phyloP scores from a whole-genome alignment of 208 protist genomes.

The Herpetomonas samuelpessoai region DNA sequence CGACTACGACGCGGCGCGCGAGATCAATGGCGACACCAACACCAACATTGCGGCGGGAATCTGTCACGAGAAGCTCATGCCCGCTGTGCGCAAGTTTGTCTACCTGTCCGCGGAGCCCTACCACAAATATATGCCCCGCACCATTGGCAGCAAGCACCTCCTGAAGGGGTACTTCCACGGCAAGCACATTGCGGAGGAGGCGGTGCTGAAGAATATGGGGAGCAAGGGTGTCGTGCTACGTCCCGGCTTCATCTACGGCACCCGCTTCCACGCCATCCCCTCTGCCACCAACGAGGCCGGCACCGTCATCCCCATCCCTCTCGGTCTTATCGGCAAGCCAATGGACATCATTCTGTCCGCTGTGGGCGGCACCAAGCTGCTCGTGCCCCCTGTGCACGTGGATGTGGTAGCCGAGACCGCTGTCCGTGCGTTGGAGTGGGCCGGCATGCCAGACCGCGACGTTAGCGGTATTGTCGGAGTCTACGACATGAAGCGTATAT shows the following conservation, averaged over 20 bases:
- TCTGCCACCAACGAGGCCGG: conserved; percentile 21
- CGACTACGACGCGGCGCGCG: conserved; percentile 62
- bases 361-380: conserved; percentile 44
- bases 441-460: conserved; percentile 11
- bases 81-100: conserved; percentile 49
- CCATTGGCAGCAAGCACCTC: conserved; percentile 32
- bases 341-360: conserved; percentile 49
- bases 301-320: conserved; percentile 49
- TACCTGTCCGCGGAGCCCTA: conserved; percentile 75
- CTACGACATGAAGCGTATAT: conserved; percentile 67
- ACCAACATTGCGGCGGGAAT: conserved; percentile 75
- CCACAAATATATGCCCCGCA: conserved; percentile 29
- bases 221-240: conserved; percentile 53
- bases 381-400: conserved; percentile 61
- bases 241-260: conserved; percentile 81
- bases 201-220: conserved; percentile 62
- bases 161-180: conserved; percentile 86
- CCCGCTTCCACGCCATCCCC: conserved; percentile 35
- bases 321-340: conserved; percentile 55
- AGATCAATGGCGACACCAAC: conserved; percentile 74
- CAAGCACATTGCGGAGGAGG: conserved; percentile 68
- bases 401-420: conserved; percentile 67
- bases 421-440: conserved; percentile 56
- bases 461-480: conserved; percentile 51
- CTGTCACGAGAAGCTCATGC: conserved; percentile 37